Conservation (phyloP, 108 stramenopile species). For the Cyclotella kingstonii region DNA sequence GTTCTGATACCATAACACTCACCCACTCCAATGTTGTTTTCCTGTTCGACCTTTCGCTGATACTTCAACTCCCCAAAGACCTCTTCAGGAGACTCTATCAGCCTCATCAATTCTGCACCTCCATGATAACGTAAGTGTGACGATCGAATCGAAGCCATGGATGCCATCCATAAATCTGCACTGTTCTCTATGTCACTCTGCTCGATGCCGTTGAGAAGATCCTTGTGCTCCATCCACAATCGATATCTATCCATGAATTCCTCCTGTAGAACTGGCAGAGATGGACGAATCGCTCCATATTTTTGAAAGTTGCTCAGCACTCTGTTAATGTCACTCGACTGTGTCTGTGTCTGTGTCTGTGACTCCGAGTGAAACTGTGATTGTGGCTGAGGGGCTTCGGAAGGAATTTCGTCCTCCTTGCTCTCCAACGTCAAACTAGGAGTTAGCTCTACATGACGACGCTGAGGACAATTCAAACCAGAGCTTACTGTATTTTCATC, state of each 20-base stretch:
- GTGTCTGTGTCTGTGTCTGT: no score
- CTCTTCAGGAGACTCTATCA: background rate
- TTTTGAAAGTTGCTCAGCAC: slow-evolving; percentile 28
- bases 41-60: background rate
- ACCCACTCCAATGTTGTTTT: background rate
- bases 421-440: no score
- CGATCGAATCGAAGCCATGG: slow-evolving; percentile 6
- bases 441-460: no score
- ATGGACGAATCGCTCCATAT: slow-evolving; percentile 38
- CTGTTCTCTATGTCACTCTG: background rate
- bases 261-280: slow-evolving; percentile 26
- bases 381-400: no score
- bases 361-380: no score
- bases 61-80: background rate
- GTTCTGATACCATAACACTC: background rate
- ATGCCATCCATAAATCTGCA: background rate
- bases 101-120: background rate
- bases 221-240: slow-evolving; percentile 33
- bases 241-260: slow-evolving; percentile 41
- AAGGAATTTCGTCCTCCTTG: no score
- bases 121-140: background rate
- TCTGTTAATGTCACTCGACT: no score
- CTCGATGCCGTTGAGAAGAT: slow-evolving; percentile 5
- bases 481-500: no score
- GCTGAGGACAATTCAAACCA: no score